Conservation (phyloP, 805 yeast genomes). For the Nakazawaea anatomiae region DNA sequence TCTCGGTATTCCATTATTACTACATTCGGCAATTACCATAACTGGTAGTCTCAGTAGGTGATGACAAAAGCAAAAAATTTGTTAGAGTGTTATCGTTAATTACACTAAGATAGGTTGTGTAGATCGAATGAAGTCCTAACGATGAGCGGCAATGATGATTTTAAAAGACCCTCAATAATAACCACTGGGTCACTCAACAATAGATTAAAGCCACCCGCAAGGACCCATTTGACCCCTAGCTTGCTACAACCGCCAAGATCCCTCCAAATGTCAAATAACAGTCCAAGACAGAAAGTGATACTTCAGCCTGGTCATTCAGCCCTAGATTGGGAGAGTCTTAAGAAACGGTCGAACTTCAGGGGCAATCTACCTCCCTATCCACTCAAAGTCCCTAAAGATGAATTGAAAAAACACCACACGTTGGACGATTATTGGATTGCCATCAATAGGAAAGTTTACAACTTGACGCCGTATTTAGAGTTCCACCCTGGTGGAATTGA, state of each 20-base stretch:
- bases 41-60: background rate
- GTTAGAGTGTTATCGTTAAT: background rate
- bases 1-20: background rate
- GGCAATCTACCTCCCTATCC: slow-evolving; percentile 52
- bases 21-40: background rate
- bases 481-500: slow-evolving; percentile 93
- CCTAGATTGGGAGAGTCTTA: slow-evolving; percentile 74
- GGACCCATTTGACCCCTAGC: background rate
- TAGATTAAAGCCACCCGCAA: background rate
- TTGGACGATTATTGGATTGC: slow-evolving; percentile 82
- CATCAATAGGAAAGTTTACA: slow-evolving; percentile 75
- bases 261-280: slow-evolving; percentile 8
- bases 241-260: background rate
- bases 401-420: slow-evolving; percentile 52
- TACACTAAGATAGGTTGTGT: background rate
- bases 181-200: background rate
- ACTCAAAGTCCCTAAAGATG: slow-evolving; percentile 47
- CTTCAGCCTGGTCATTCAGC: slow-evolving; percentile 81
- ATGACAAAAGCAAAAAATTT: background rate
- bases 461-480: slow-evolving; percentile 73
- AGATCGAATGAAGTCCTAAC: background rate
- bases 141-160: background rate
- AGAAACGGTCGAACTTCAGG: slow-evolving; percentile 44
- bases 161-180: background rate
- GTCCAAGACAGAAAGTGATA: slow-evolving; percentile 46